A percentile compares a stretch with the other conserved stretches of the same genome.
Conservation (phyloP, 306 rosid genomes). For the Quercus bicolor region DNA sequence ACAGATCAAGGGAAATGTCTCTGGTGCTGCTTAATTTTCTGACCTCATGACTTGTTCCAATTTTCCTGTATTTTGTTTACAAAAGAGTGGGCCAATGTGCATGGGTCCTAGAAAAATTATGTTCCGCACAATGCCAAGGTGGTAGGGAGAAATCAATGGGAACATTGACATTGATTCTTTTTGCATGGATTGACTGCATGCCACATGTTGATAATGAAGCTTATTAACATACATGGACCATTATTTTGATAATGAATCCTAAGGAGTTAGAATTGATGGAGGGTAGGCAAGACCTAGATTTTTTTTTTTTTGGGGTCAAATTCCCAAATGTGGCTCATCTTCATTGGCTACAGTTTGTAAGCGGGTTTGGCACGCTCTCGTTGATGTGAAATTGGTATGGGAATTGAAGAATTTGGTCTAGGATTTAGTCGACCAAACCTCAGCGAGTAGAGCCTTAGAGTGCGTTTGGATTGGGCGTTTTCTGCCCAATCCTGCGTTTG, state of each 20-base stretch:
- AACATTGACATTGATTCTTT: background rate
- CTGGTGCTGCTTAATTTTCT: too few species aligned
- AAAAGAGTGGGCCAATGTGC: background rate
- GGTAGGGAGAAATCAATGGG: background rate
- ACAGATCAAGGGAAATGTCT: background rate
- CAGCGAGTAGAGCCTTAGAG: too few species aligned
- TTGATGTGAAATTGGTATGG: conserved; percentile 5
- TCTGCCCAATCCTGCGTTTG: too few species aligned
- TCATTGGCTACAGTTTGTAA: too few species aligned
- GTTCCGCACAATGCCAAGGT: background rate
- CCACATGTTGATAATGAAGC: background rate
- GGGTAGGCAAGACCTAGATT: too few species aligned
- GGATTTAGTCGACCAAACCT: too few species aligned
- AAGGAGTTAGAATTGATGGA: background rate
- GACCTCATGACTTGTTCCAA: background rate
- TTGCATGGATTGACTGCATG: background rate
- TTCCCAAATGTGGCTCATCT: too few species aligned
- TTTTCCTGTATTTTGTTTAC: background rate
- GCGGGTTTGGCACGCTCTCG: conserved; percentile 3
- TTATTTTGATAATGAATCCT: background rate
- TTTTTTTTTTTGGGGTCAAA: too few species aligned
- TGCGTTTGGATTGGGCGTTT: too few species aligned
- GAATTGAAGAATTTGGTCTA: background rate
- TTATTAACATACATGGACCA: background rate
- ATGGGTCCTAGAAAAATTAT: background rate